Percentiles rank a stretch among this genome's conserved stretches.
Conservation (phyloP, 2,329 filamentous ascomycete genomes). For the Ambrosiella xylebori region DNA sequence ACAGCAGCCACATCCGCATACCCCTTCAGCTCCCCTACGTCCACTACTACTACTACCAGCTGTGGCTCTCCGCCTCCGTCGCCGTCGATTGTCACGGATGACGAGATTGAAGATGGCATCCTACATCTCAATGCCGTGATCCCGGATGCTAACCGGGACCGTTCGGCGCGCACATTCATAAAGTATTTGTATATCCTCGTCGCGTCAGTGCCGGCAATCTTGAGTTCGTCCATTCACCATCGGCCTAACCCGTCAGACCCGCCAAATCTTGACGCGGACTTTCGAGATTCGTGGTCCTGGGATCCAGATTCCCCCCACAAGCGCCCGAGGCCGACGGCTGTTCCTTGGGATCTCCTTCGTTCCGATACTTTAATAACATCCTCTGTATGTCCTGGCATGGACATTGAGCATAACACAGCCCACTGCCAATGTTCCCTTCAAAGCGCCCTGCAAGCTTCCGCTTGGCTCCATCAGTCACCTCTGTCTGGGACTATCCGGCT, state of each 20-base stretch:
- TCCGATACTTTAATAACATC: conserved; percentile 14
- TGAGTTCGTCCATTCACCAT: conserved; percentile 7
- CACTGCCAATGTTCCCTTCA: conserved; percentile 19
- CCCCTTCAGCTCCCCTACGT: not conserved
- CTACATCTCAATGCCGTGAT: not conserved
- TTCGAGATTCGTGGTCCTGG: conserved; percentile 12
- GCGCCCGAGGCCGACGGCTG: conserved; percentile 15
- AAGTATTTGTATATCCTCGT: conserved; percentile 12
- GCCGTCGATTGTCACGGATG: conserved; percentile 4
- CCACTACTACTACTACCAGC: not conserved
- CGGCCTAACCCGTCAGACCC: not conserved
- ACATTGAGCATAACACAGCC: conserved; percentile 15
- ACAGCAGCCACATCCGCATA: not conserved
- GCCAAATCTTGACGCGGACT: not conserved
- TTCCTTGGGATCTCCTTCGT: conserved; percentile 35
- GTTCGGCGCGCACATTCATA: not conserved
- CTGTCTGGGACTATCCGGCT: not conserved
- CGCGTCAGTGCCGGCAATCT: not conserved
- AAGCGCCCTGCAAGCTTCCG: conserved; percentile 16
- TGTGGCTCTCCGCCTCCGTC: not conserved
- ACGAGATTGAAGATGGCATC: conserved; percentile 7
- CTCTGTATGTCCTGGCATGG: not conserved
- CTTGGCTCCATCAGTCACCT: conserved; percentile 17
- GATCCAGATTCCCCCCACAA: conserved; percentile 18
- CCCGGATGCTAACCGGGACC: not conserved